Evolutionary conservation across 441 rosid species (phyloP), one percentile per base, ranked within the genome.

Genomic region (Gossypium schwendimanii): DNA sequence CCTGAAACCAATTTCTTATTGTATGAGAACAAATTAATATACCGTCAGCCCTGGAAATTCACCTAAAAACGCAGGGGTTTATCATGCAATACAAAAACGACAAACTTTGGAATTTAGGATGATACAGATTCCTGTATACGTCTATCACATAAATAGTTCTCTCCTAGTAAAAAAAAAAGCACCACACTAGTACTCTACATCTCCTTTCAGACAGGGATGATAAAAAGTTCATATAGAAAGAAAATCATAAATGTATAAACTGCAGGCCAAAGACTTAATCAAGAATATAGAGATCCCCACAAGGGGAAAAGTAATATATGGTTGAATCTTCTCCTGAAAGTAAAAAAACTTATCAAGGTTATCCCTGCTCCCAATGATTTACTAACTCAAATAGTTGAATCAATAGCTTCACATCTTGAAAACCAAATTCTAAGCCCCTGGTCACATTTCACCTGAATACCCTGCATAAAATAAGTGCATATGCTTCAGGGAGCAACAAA

Each of bases 361-460:
- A 80, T 76, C 73, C 74, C 65, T 63, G 62, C 77, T 67, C 77
- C 77, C 69, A 44, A 57, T 14, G 44, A 58, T 57, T 20, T 8
- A 31, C 39, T 67, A 74, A 74, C 62, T 65, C 70, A 49, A 62
- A 18, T 24, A 24, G 33, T 47, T 17, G 65, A 63, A 77, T 60
- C 73, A 64, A 26, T 33, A 60, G 67, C 74, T 26, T 60, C 67
- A 71, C 24, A 3, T 31, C 26, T 39, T 44, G 50, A 72, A 71
- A 62, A 12, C 64, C 61, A 44, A 26, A 44, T 60, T 65, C 77
- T 39, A 55, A 10, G 71, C 50, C 39, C 28, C 63, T 15, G 10
- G 17, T 67, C 71, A n/a, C 59, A 12, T 57, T 49, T 33, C 57
- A 66, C 69, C 21, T 14, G 70, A 15, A 59, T 1, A 71, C 28